Base-by-base conservation (phyloP, 495 filamentous ascomycete genomes). In the Viridothelium virens region DNA sequence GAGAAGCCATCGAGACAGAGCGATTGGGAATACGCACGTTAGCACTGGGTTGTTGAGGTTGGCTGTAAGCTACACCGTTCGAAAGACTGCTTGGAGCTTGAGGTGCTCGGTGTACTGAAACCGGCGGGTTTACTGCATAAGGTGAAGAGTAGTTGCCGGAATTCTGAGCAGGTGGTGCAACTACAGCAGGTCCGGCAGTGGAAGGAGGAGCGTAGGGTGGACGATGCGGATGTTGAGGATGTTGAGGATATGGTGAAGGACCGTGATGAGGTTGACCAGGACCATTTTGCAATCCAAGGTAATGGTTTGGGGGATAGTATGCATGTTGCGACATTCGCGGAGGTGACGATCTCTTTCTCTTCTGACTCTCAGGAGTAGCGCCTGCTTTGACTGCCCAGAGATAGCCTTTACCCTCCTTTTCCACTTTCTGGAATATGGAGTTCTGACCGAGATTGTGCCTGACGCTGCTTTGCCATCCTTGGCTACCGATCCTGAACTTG, bases 391-490 rank as follows among this genome's bases (percentile, higher is more conserved):
- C 73, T 1, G 44, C 65, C 77, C 77, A 79, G 18, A 73, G 63
- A 48, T 64, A 76, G 39, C 77, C 76, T 61, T 79, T 79, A 36
- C 77, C 77, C 37, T 72, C 72, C 63, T 73, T 75, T 41, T 94
- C 89, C 48, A 91, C 89, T 73, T 96, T 95, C 73, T 84, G 83
- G 75, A 98, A 98, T 33, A 91, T 87, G 61, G 87, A 83, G 72
- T 96, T 90, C 64, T 94, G 91, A 41, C 91, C 89, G 36, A 98
- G 82, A 67, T 98, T 98, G 76, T 98, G 94, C 3, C 94, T 88
- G 31, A 98, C 91, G 77, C 91, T 96, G 69, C 92, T 96, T 72
- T 97, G 93, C 94, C 94, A 98, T 14, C 94, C 94, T 69, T 87
- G 89, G 5, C 91, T 93, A 47, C 81, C 80, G 38, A 86, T 86